Evolutionary conservation across 352 stramenopile species (phyloP).

Genomic region (Phytophthora citricola): DNA sequence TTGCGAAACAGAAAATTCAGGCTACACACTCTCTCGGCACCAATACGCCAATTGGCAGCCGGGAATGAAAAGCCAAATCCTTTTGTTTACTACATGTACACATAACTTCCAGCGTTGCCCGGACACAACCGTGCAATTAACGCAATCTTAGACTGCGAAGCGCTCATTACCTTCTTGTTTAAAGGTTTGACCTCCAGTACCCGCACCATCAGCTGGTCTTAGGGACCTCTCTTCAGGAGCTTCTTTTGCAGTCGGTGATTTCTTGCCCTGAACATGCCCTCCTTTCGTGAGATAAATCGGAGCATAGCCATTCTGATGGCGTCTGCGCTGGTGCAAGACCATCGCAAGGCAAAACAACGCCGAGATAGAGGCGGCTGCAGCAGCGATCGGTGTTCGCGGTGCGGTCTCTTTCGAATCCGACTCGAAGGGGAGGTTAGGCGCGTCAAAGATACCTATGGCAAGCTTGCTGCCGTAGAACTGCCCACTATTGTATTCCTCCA

Average conservation of each 20-base stretch:
- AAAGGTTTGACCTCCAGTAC: constrained; percentile 53
- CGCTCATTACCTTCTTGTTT: constrained; percentile 66
- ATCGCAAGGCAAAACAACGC: constrained; percentile 55
- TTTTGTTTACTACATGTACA: constrained; percentile 23
- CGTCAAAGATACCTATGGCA: constrained; percentile 69
- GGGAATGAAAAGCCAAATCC: constrained; percentile 27
- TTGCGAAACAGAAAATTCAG: constrained; percentile 89
- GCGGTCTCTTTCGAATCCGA: constrained; percentile 41
- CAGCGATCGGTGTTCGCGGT: constrained; percentile 37
- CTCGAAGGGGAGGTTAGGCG: constrained; percentile 42
- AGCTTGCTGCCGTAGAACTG: constrained; percentile 72
- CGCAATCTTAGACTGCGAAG: constrained; percentile 58
- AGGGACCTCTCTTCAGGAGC: constrained; percentile 33
- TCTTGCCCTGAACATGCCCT: constrained; percentile 48
- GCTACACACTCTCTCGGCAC: constrained; percentile 77
- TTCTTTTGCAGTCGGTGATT: constrained; percentile 20
- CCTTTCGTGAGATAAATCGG: constrained; percentile 57
- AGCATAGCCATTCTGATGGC: constrained; percentile 70
- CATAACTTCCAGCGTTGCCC: not conserved
- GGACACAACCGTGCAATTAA: not conserved
- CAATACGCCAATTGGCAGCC: no score
- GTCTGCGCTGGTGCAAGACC: constrained; percentile 60
- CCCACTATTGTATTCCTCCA: constrained; percentile 59
- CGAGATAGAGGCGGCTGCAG: constrained; percentile 55
- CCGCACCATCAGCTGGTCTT: constrained; percentile 41